Conservation (phyloP, 345 rosid genomes). For the Brassica carinata region DNA sequence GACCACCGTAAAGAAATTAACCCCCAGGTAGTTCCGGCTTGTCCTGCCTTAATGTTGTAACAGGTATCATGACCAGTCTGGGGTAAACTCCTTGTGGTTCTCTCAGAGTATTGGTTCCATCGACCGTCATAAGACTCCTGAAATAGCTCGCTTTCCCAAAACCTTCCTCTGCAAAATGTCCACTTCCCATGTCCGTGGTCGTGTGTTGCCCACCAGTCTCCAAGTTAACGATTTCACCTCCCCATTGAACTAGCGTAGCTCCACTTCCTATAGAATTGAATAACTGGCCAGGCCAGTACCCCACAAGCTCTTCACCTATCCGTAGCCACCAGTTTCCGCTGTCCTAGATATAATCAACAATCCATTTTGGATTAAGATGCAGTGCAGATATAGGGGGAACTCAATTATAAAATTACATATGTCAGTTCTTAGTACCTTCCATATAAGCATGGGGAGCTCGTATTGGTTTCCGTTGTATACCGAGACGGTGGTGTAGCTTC, state of each 20-base stretch:
- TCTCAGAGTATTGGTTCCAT: constrained; percentile 52
- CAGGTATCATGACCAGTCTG: too few species aligned
- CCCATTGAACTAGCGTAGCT: background rate
- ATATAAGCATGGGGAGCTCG: background rate
- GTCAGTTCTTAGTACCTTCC: background rate
- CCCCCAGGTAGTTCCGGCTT: background rate
- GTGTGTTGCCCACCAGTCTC: constrained; percentile 52
- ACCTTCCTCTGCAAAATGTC: constrained; percentile 56
- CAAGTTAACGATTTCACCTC: constrained; percentile 38
- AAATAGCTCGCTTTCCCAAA: constrained; percentile 57
- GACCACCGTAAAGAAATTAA: background rate
- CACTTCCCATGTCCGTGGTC: constrained; percentile 66
- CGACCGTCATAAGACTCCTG: constrained; percentile 56
- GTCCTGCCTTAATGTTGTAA: background rate
- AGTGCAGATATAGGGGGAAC: background rate
- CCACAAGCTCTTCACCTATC: background rate
- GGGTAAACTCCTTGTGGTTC: constrained; percentile 40
- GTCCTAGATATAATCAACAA: background rate
- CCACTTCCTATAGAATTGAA: background rate
- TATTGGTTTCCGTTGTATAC: background rate
- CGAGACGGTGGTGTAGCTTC: background rate
- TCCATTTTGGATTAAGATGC: background rate
- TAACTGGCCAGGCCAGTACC: background rate
- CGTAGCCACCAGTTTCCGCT: background rate
- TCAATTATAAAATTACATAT: too few species aligned